Evolutionary conservation across 768 basidiomycete genomes (phyloP), one percentile per base, ranked within the genome.

Genomic region (Russula sp.): DNA sequence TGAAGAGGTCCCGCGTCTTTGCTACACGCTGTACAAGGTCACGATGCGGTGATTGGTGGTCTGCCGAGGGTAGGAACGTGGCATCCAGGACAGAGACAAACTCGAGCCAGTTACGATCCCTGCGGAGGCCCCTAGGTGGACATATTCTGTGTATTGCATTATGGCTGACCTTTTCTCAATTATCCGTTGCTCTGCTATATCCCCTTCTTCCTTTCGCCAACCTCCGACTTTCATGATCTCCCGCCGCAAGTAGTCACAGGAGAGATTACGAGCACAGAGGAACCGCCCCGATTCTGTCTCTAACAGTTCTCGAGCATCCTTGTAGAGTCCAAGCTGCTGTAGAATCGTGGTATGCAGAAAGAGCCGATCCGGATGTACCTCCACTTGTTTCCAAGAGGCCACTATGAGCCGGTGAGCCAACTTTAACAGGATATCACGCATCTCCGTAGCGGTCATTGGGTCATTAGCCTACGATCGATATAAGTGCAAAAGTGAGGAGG

Each of bases 21-120:
- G 75, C 74, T 4, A 71, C 56, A 53, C 75, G 76, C 36, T 79
- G 73, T 10, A 59, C 67, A 58, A 77, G 77, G 41, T 71, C 73
- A 9, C 71, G 70, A 16, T 16, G 50, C n/a, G 20, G 51, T 38
- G 49, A n/a, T 43, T 78, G 75, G n/a, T 70, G 66, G 47, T 71
- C 65, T 0, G 72, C 68, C 43, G 77, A 57, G 53, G 76, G 71
- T 42, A 74, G 71, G 64, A 93, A 85, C 9, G 85, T 78, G 1
- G 83, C 84, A 63, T 93, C 86, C 6, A 93, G 72, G 22, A 92
- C 73, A 7, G 89, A 81, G 46, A 90, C 71, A 70, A 93, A 91
- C 68, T 91, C 90, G 6, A 90, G 76, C 91, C 92, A 93, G 68
- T 93, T 93, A 41, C 89, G 86, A 68, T 93, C 88, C 41, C 90